Evolutionary conservation across 306 rosid genomes (phyloP), one percentile per base, ranked within the genome.

Genomic region (Mimosa pudica): DNA sequence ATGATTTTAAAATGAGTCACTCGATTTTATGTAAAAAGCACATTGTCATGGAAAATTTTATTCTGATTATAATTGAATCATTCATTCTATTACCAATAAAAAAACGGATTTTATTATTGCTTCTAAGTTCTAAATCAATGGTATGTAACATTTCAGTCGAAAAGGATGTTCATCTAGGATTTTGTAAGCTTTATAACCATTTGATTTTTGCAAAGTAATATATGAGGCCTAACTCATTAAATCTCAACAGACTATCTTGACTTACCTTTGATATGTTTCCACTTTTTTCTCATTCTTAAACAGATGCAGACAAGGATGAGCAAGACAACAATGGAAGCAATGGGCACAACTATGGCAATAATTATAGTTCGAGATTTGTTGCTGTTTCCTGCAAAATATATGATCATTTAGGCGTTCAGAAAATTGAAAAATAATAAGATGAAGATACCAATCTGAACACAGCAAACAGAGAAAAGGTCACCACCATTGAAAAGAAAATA

Each of bases 301-400:
- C 54, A 85, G 64, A 86, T 4, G 76, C 63, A 70, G 41, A 82
- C n/a, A 52, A 74, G 63, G 68, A 79, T 18, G 32, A 51, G 46
- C 51, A 89, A 76, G 35, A 32, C 62, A 20, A 73, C 32, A 17
- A 64, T 30, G 71, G 78, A 77, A 76, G 41, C 68, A 41, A 75
- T 38, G 24, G 87, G 70, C 75, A 81, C 85, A 79, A 73, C 74
- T 17, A 83, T 42, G 45, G 60, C 57, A 12, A 73, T 82, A 7
- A 74, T 83, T 8, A 79, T 57, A 64, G 30, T 81, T 35, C 62
- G 18, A 17, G 85, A 69, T 32, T 69, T 81, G 55, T 54, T 65
- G 62, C 70, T 77, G 45, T 55, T 77, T 30, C 83, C 92, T 89
- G 90, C 49, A 70, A 60, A 60, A 20, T 4, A 60, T 3, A 24